phyloP scores from a whole-genome alignment of 257 asterid species.

The Voacanga thouarsii region DNA sequence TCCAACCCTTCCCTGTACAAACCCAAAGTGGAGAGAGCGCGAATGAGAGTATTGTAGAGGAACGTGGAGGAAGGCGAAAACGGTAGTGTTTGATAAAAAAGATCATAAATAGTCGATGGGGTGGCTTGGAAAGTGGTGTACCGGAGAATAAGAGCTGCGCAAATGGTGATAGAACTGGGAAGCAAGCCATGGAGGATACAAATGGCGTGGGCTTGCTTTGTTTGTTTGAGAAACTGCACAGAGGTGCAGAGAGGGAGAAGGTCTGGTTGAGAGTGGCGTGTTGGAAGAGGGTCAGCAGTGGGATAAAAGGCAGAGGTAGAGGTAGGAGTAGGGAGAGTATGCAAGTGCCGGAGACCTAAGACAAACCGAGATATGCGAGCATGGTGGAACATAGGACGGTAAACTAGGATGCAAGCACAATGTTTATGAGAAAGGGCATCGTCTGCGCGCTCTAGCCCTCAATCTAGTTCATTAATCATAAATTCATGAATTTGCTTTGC shows the following conservation, averaged over 20 bases:
- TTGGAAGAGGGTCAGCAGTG: neutral
- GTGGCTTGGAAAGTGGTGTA: constrained; percentile 43
- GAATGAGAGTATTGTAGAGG: constrained; percentile 57
- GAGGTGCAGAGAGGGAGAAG: constrained; percentile 41
- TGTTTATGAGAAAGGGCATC: too few relatives aligned
- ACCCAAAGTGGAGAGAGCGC: constrained; percentile 38
- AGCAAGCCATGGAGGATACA: constrained; percentile 48
- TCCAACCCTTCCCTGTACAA: constrained; percentile 25
- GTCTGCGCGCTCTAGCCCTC: too few relatives aligned
- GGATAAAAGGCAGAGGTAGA: neutral
- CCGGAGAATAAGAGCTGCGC: constrained; percentile 66
- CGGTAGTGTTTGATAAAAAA: constrained; percentile 39
- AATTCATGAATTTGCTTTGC: too few relatives aligned
- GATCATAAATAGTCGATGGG: constrained; percentile 22
- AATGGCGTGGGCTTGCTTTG: constrained; percentile 57
- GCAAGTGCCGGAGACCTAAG: constrained; percentile 14
- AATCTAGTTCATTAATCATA: too few relatives aligned
- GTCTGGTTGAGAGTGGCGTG: constrained; percentile 20
- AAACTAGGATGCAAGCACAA: too few relatives aligned
- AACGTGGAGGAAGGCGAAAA: constrained; percentile 52
- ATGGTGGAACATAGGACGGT: constrained; percentile 39
- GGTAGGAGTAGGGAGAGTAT: constrained; percentile 11
- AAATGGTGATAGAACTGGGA: constrained; percentile 54
- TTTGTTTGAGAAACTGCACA: constrained; percentile 40
- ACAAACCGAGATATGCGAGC: constrained; percentile 19